These are phyloP conservation scores for Mortierella hygrophila DNA, from an alignment of 192 early-diverging fungal species.

Conservation along the genomic window DNA sequence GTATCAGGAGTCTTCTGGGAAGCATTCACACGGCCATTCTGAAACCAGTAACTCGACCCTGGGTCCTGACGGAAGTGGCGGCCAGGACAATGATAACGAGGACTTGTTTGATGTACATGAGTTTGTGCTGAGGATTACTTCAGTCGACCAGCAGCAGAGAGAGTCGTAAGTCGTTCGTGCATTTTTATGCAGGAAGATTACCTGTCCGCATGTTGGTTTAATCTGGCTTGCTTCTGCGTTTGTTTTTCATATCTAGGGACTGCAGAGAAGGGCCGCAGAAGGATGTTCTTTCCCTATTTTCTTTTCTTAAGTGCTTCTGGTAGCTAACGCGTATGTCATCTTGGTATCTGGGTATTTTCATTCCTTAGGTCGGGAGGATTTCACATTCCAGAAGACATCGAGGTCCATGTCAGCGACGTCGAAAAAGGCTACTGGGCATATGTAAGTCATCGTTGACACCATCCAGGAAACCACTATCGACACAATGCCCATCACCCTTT, in stretches of 20 bases:
- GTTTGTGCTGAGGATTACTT: conserved; percentile 64
- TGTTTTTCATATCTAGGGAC: background rate
- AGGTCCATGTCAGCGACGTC: conserved; percentile 62
- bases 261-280: background rate
- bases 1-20: conserved; percentile 25
- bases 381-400: conserved; percentile 66
- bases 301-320: conserved; percentile 1
- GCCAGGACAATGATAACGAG: conserved; percentile 22
- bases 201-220: background rate
- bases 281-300: background rate
- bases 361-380: conserved; percentile 44
- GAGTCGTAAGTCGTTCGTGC: conserved; percentile 31
- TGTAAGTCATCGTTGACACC: conserved; percentile 44
- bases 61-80: conserved; percentile 7
- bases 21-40: conserved; percentile 19
- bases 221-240: background rate
- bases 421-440: conserved; percentile 65
- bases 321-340: background rate
- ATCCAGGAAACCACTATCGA: background rate
- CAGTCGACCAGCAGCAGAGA: conserved; percentile 55
- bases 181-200: background rate
- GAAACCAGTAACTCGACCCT: conserved; percentile 27
- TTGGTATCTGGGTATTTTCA: background rate
- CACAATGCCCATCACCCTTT: background rate
- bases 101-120: conserved; percentile 62